These are phyloP conservation scores for Zygnema circumcarinatum DNA, from an alignment of 139 green algal genomes.

Conservation along the genomic window DNA sequence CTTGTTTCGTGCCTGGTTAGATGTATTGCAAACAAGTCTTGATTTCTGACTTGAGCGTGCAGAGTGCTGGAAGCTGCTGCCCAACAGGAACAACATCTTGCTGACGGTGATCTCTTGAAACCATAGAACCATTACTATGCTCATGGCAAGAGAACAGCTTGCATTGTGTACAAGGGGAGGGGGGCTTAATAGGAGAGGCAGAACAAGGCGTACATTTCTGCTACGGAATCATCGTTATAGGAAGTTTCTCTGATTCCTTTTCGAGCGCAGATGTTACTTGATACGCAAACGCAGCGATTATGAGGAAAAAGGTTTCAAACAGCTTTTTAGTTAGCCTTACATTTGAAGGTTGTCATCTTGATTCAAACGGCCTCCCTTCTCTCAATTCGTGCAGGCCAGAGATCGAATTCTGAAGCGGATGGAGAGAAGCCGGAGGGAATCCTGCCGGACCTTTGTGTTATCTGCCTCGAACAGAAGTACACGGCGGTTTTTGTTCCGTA, in stretches of 20 bases:
- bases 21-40: neutral
- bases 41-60: neutral
- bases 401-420: neutral
- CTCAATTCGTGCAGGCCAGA: too few relatives aligned
- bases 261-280: neutral
- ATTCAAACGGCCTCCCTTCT: too few relatives aligned
- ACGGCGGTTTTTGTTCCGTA: conserved; percentile 45
- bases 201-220: too few relatives aligned
- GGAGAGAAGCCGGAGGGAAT: neutral
- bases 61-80: conserved; percentile 3
- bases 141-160: too few relatives aligned
- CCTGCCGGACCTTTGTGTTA: conserved; percentile 19
- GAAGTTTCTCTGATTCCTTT: too few relatives aligned
- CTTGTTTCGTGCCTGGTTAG: neutral
- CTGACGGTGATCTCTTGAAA: too few relatives aligned
- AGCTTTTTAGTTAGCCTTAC: neutral
- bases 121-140: too few relatives aligned
- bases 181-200: too few relatives aligned
- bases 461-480: conserved; percentile 32
- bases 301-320: neutral
- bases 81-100: neutral
- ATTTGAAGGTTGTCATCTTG: too few relatives aligned
- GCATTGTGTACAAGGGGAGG: too few relatives aligned
- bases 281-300: neutral
- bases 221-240: too few relatives aligned